Conservation (phyloP, 2,329 filamentous ascomycete genomes). For the Remersonia thermophila region DNA sequence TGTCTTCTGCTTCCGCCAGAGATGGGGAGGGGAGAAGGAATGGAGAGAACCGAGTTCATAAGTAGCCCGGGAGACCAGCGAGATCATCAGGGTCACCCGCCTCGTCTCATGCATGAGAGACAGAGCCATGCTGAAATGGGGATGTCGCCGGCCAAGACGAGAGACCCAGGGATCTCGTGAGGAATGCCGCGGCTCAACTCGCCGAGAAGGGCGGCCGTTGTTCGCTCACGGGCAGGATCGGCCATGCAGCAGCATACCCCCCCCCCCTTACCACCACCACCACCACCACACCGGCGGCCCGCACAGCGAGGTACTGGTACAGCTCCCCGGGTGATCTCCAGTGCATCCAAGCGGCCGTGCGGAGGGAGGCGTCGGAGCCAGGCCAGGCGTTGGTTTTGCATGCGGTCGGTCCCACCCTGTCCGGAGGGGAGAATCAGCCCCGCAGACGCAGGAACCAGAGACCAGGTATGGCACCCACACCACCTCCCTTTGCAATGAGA, state of each 20-base stretch:
- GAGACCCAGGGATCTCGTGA: too few species aligned
- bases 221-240: constrained; percentile 1
- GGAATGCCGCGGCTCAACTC: constrained; percentile 6
- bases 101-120: too few species aligned
- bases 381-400: background rate
- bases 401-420: background rate
- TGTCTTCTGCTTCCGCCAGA: constrained; percentile 1
- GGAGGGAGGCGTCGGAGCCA: background rate
- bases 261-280: background rate
- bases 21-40: too few species aligned
- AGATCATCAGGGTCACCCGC: too few species aligned
- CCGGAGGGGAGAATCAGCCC: constrained; percentile 1
- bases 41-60: too few species aligned
- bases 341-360: constrained; percentile 9
- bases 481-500: too few species aligned
- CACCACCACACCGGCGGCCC: background rate
- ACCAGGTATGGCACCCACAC: too few species aligned
- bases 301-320: background rate
- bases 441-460: constrained; percentile 6
- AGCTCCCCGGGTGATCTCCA: constrained; percentile 1
- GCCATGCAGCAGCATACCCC: background rate
- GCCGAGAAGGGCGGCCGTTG: constrained; percentile 2
- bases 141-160: background rate
- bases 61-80: too few species aligned
- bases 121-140: background rate